phyloP scores from a whole-genome alignment of 768 basidiomycete genomes.

The Terana coerulea region DNA sequence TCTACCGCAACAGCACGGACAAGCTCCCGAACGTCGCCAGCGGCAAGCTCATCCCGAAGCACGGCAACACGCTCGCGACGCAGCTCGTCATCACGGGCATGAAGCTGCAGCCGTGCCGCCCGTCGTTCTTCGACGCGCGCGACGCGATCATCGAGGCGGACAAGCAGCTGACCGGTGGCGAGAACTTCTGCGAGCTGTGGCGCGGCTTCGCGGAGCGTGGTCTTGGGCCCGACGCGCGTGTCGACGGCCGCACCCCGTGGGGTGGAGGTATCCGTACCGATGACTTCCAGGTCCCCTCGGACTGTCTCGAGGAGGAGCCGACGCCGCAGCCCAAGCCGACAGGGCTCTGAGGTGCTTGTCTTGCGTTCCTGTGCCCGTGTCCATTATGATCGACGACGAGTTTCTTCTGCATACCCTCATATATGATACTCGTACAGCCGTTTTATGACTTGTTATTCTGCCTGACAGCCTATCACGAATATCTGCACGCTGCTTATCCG shows the following conservation, averaged over 20 bases:
- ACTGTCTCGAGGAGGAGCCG: too few species aligned
- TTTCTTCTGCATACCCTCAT: too few species aligned
- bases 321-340: too few species aligned
- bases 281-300: conserved; percentile 22
- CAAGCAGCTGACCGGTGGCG: conserved; percentile 83
- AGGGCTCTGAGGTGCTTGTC: too few species aligned
- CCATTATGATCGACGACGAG: too few species aligned
- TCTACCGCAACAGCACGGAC: conserved; percentile 52
- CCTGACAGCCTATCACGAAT: too few species aligned
- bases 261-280: conserved; percentile 84
- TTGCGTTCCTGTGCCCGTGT: too few species aligned
- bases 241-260: conserved; percentile 83
- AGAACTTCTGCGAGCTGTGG: conserved; percentile 91
- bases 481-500: too few species aligned
- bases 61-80: conserved; percentile 83
- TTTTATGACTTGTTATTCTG: too few species aligned
- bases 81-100: conserved; percentile 89
- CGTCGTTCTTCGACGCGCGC: conserved; percentile 86
- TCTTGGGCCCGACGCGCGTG: conserved; percentile 70
- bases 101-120: conserved; percentile 93
- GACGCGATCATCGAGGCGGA: conserved; percentile 92
- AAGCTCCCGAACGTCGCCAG: conserved; percentile 32
- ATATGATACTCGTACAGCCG: too few species aligned
- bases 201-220: conserved; percentile 79
- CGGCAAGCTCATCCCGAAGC: conserved; percentile 70